Conservation (phyloP, 805 yeast species). For the Saturnispora diversa region DNA sequence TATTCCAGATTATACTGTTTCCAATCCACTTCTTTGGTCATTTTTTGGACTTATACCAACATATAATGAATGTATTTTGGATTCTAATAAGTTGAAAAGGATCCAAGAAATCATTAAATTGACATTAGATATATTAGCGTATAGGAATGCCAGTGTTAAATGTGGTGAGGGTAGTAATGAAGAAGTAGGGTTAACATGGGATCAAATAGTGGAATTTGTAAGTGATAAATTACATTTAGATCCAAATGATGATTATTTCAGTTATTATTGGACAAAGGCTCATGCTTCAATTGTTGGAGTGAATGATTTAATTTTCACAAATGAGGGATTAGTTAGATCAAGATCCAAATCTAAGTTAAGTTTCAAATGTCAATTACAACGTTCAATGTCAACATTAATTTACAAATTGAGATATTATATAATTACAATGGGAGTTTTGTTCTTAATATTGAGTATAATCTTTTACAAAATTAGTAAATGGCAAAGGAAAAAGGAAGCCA, state of each 20-base stretch:
- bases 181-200: constrained; percentile 45
- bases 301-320: constrained; percentile 18
- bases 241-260: constrained; percentile 17
- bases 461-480: constrained; percentile 32
- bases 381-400: constrained; percentile 19
- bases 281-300: constrained; percentile 12
- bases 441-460: constrained; percentile 10
- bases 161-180: constrained; percentile 29
- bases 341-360: constrained; percentile 24
- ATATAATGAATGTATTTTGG: constrained; percentile 63
- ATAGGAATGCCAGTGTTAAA: constrained; percentile 55
- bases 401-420: constrained; percentile 21
- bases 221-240: constrained; percentile 39
- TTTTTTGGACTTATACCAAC: constrained; percentile 51
- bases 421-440: constrained; percentile 11
- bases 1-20: constrained; percentile 55
- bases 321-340: constrained; percentile 20
- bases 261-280: constrained; percentile 25
- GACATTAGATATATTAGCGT: constrained; percentile 57
- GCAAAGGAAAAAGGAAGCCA: constrained; percentile 33
- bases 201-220: constrained; percentile 48
- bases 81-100: constrained; percentile 63
- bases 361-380: constrained; percentile 24
- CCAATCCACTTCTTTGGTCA: constrained; percentile 46
- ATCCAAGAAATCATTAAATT: constrained; percentile 58